Evolutionary conservation across 106 monocot genomes (phyloP).

Genomic region (Xerophyta viscosa): DNA sequence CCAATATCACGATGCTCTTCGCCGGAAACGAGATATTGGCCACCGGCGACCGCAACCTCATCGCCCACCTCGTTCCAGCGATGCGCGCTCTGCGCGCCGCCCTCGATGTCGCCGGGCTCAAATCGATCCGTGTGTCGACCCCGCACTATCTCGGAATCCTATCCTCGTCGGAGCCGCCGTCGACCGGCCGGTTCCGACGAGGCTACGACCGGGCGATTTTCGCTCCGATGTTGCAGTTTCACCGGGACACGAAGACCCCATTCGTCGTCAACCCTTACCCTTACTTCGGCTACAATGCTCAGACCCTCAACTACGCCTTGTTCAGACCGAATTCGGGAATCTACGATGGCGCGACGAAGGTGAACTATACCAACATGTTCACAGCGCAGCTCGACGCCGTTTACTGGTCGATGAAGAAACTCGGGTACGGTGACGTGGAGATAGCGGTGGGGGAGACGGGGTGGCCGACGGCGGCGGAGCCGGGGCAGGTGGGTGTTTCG

Average conservation of each 20-base stretch:
- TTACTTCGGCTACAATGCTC: conserved; percentile 66
- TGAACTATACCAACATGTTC: conserved; percentile 83
- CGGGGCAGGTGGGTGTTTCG: conserved; percentile 45
- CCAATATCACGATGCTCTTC: conserved; percentile 64
- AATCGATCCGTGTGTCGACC: conserved; percentile 58
- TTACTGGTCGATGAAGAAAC: conserved; percentile 47
- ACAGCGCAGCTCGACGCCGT: conserved; percentile 82
- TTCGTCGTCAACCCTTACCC: conserved; percentile 93
- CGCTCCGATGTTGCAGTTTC: conserved; percentile 66
- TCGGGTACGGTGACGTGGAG: conserved; percentile 75
- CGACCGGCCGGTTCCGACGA: conserved; percentile 56
- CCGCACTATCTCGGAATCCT: conserved; percentile 84
- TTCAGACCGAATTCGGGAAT: conserved; percentile 63
- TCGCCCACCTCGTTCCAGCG: conserved; percentile 83
- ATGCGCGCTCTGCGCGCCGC: conserved; percentile 59
- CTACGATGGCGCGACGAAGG: conserved; percentile 37
- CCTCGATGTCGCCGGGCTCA: conserved; percentile 25
- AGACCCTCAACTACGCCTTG: conserved; percentile 53
- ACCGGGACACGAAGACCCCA: conserved; percentile 43
- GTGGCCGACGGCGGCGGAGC: conserved; percentile 63
- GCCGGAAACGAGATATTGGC: conserved; percentile 84
- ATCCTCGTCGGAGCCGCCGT: conserved; percentile 51
- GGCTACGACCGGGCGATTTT: no score
- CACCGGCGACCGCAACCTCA: conserved; percentile 47
- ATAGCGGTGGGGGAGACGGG: conserved; percentile 86